Evolutionary conservation across 1,284 basidiomycete genomes (phyloP).

Genomic region (Golubevia sp.): DNA sequence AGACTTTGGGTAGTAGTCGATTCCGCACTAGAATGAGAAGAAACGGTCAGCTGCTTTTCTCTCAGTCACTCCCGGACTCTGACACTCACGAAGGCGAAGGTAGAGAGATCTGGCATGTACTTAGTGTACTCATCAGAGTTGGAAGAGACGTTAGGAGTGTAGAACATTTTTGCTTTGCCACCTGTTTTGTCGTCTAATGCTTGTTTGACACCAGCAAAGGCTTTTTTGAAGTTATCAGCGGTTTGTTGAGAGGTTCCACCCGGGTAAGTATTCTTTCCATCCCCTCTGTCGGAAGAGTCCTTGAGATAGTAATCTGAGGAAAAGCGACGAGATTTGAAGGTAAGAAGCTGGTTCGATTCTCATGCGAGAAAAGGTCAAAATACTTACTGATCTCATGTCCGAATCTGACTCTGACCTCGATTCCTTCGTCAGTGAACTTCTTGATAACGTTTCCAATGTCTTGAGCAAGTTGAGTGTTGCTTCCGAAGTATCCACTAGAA

Average conservation of each 20-base stretch:
- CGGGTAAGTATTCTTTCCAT: not conserved
- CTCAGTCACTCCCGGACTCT: too few species aligned
- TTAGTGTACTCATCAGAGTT: not conserved
- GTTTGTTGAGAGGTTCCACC: not conserved
- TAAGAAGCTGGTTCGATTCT: too few species aligned
- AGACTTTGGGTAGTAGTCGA: slow-evolving; percentile 2
- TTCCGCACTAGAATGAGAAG: not conserved
- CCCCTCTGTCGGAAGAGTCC: too few species aligned
- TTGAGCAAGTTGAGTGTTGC: not conserved
- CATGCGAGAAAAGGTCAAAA: too few species aligned
- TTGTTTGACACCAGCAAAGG: not conserved
- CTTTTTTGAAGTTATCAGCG: not conserved
- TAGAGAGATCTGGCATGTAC: not conserved
- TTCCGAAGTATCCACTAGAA: too few species aligned
- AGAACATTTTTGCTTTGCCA: not conserved
- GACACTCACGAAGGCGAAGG: not conserved
- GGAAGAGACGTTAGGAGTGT: not conserved
- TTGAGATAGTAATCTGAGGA: too few species aligned
- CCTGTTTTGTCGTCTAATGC: not conserved
- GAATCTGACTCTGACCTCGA: slow-evolving; percentile 4
- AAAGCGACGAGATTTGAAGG: too few species aligned
- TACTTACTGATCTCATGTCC: not conserved
- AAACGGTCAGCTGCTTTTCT: too few species aligned
- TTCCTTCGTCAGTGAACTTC: slow-evolving; percentile 8
- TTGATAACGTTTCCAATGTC: slow-evolving; percentile 1